Conservation (phyloP, 169 alveolate species). For the Plasmodium falciparum region DNA sequence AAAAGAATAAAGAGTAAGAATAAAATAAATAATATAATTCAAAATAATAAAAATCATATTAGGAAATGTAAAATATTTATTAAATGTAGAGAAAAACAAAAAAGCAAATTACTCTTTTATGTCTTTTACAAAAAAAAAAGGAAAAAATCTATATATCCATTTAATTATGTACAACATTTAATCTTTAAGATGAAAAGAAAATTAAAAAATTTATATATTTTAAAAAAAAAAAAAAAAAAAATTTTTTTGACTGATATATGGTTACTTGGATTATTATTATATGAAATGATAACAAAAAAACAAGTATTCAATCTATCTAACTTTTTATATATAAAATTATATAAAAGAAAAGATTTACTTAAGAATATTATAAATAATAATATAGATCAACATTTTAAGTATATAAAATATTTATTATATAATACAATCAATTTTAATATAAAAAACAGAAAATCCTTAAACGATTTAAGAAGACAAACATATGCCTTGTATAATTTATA, state of each 20-base stretch:
- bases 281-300: conserved; percentile 50
- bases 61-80: background rate
- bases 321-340: conserved; percentile 48
- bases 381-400: background rate
- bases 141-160: background rate
- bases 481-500: conserved; percentile 5
- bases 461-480: conserved; percentile 10
- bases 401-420: conserved; percentile 25
- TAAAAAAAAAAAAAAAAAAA: conserved; percentile 31
- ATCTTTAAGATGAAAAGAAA: conserved; percentile 12
- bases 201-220: conserved; percentile 6
- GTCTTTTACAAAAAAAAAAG: background rate
- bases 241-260: conserved; percentile 49
- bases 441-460: conserved; percentile 52
- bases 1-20: background rate
- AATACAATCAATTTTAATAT: conserved; percentile 32
- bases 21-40: background rate
- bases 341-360: conserved; percentile 20
- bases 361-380: conserved; percentile 24
- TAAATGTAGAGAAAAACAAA: background rate
- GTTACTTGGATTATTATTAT: conserved; percentile 51
- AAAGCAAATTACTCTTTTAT: background rate
- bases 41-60: background rate
- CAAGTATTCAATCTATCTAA: conserved; percentile 25
- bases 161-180: background rate